These are phyloP conservation scores for Colletotrichum lindemuthianum DNA, from an alignment of 2,329 filamentous ascomycete species.

Conservation along the genomic window DNA sequence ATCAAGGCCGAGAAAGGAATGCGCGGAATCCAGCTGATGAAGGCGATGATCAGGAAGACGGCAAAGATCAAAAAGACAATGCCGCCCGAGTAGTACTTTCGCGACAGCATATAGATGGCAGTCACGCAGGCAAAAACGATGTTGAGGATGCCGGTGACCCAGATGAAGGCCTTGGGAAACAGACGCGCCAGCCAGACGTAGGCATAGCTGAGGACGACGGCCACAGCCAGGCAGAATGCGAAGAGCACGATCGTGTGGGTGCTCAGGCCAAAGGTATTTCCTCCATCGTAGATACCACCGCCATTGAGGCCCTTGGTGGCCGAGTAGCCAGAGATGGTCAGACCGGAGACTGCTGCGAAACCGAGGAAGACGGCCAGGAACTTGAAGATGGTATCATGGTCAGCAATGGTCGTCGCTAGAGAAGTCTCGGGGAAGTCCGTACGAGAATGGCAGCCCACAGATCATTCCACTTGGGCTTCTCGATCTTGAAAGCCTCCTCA, in stretches of 20 bases:
- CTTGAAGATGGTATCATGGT: conserved; percentile 52
- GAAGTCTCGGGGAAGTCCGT: conserved; percentile 44
- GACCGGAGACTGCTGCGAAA: conserved; percentile 79
- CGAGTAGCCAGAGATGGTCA: conserved; percentile 80
- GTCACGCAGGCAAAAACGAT: conserved; percentile 86
- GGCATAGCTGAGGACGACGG: conserved; percentile 77
- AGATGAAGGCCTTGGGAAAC: conserved; percentile 92
- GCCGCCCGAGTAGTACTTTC: conserved; percentile 82
- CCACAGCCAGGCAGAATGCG: conserved; percentile 77
- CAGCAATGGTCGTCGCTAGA: conserved; percentile 35
- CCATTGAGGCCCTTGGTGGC: conserved; percentile 71
- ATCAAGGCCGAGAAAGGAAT: conserved; percentile 94
- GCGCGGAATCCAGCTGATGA: conserved; percentile 87
- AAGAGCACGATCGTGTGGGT: conserved; percentile 91
- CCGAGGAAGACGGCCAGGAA: conserved; percentile 77
- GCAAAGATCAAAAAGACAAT: conserved; percentile 88
- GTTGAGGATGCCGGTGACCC: conserved; percentile 90
- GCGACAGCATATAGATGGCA: conserved; percentile 84
- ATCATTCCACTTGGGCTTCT: conserved; percentile 89
- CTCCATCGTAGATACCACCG: conserved; percentile 76
- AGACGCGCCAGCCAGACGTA: conserved; percentile 81
- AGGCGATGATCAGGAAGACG: conserved; percentile 83
- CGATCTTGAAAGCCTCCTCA: conserved; percentile 83
- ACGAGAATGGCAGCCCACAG: conserved; percentile 87
- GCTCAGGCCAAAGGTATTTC: conserved; percentile 74